Base-by-base conservation (phyloP, 2,329 filamentous ascomycete species). In the Colletotrichum trifolii region DNA sequence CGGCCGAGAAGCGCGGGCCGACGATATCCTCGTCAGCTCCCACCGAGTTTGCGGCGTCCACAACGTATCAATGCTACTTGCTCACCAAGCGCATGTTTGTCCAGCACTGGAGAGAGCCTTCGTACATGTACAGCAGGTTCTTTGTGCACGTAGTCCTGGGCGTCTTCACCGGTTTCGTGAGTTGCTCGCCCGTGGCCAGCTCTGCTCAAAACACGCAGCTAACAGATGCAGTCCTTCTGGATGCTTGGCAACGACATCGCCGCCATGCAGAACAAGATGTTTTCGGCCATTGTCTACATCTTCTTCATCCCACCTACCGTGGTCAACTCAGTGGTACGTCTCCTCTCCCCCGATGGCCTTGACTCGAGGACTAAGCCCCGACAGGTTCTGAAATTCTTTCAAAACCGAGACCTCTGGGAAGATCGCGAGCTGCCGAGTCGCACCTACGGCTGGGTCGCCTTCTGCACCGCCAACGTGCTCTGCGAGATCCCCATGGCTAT, bases 381-480 rank as follows among this genome's bases (percentile, higher is more conserved):
- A 25, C 25, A 25, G 2, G 85, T 94, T 1, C 89, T 91, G n/a
- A 93, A 92, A 70, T 94, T 94, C 82, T 92, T 89, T 76, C 81
- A 84, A 69, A 92, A 92, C 75, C 87, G 91, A 75, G 84, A 84
- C 0, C 80, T 94, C 3, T 95, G 91, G 89, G 86, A 91, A 77
- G 86, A 87, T 0, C 85, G 92, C 46, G 92, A 95, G 74, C 85
- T 89, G 13, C 91, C 91, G 1, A 89, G 86, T 4, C 84, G 90
- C 17, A 93, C 93, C 64, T 95, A 94, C 75, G 89, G 89, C 56
- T 94, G 91, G 89, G 77, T 91, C 39, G 90, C 91, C 0, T 94
- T 94, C 76, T 87, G 85, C 71, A 92, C 90, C 0, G 90, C 91
- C 0, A 89, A 91, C 71, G 82, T 94, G 4, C 80, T 94, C 13